A percentile compares a stretch with the other conserved stretches of the same genome.
phyloP scores from a whole-genome alignment of 1,139 yeast genomes.

The Hyphopichia pseudoburtonii region DNA sequence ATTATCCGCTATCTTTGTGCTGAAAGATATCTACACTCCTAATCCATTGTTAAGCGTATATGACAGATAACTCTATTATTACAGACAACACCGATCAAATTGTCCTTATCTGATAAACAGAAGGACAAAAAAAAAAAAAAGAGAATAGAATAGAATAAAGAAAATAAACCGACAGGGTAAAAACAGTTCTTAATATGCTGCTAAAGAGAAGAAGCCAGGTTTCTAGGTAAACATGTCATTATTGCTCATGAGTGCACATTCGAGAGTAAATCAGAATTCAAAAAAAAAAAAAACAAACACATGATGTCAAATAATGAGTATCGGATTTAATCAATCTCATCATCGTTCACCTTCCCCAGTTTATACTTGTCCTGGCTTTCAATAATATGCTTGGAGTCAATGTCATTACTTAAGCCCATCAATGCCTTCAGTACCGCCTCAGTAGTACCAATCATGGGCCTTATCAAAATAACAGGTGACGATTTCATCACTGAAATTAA shows the following conservation, averaged over 20 bases:
- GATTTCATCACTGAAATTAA: conserved; percentile 68
- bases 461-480: conserved; percentile 74
- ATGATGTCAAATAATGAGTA: too few relatives aligned
- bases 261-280: too few relatives aligned
- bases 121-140: background rate
- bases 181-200: background rate
- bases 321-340: too few relatives aligned
- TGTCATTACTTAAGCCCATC: conserved; percentile 79
- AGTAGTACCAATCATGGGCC: conserved; percentile 92
- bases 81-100: background rate
- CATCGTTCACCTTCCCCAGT: background rate
- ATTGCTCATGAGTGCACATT: too few relatives aligned
- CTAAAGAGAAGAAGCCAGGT: too few relatives aligned
- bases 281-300: too few relatives aligned
- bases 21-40: too few relatives aligned
- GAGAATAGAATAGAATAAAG: background rate
- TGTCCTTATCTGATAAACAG: background rate
- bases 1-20: too few relatives aligned
- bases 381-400: conserved; percentile 57
- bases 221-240: too few relatives aligned
- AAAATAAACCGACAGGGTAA: too few relatives aligned
- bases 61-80: too few relatives aligned
- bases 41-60: too few relatives aligned
- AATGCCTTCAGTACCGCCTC: conserved; percentile 83
- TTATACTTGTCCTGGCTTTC: conserved; percentile 41